These are phyloP conservation scores for Mrakia hoshinonis DNA, from an alignment of 768 basidiomycete genomes.

Conservation along the genomic window DNA sequence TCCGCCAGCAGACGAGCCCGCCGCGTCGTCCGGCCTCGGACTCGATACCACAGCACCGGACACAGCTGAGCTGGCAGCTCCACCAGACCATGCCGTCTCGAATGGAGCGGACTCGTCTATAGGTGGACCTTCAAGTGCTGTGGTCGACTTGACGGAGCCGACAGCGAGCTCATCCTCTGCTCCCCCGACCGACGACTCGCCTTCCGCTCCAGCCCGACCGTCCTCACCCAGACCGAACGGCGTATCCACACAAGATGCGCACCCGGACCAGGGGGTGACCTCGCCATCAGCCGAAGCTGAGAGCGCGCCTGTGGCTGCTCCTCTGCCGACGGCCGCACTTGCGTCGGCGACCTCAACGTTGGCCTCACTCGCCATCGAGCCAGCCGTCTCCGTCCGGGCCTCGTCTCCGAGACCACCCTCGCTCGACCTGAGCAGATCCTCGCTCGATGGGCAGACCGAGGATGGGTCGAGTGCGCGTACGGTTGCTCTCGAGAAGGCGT, in stretches of 20 bases:
- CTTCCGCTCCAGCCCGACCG: not conserved
- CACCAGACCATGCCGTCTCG: not conserved
- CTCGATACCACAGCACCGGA: not conserved
- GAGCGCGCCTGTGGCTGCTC: not conserved
- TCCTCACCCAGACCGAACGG: not conserved
- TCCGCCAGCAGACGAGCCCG: not conserved
- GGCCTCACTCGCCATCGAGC: conserved; percentile 1
- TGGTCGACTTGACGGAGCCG: not conserved
- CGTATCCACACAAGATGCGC: too few species aligned
- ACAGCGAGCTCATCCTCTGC: not conserved
- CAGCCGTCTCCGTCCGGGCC: not conserved
- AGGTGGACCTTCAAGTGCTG: not conserved
- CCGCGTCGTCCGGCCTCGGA: not conserved
- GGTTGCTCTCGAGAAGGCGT: conserved; percentile 60
- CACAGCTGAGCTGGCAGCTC: not conserved
- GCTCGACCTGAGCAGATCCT: conserved; percentile 14
- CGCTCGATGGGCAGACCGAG: conserved; percentile 10
- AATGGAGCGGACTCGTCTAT: not conserved
- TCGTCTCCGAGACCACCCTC: conserved; percentile 13
- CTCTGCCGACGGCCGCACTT: conserved; percentile 6
- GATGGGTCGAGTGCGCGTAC: conserved; percentile 46
- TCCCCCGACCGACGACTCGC: not conserved
- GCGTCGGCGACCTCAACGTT: conserved; percentile 15
- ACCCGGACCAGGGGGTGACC: too few species aligned
- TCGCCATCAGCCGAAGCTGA: too few species aligned